Base-by-base conservation (phyloP, 2,329 filamentous ascomycete genomes). In the Apiospora saccharicola region DNA sequence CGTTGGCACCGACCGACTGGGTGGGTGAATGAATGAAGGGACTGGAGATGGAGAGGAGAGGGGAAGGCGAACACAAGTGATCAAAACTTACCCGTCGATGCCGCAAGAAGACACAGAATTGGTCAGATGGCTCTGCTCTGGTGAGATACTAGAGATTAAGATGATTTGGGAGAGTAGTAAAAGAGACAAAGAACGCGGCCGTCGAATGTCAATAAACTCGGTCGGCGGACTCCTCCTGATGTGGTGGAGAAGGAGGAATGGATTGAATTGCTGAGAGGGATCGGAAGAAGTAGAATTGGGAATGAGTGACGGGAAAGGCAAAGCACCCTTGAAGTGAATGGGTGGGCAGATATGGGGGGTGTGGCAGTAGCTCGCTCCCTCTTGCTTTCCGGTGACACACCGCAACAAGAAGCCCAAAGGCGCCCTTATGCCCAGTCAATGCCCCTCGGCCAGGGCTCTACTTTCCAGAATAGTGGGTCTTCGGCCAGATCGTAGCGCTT, bases 171-270 rank as follows among this genome's bases (percentile, higher is more conserved):
- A 64, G 57, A 64, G 57, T 64, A 12, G 57, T 37, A 64, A 30
- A 64, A 64, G 72, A 75, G 73, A 69, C 51, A 57, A 61, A 46
- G 49, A 43, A 75, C 72, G 73, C 74, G 71, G 71, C 74, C 72
- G 75, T 75, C 71, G 74, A 75, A 76, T 75, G 78, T 78, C 72
- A 74, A 76, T 73, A 70, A 73, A 74, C 74, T 30, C 34, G 46
- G 46, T 51, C 46, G 68, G 30, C 46, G 47, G 41, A 64, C 57
- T 64, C 57, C 57, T 64, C 34, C 57, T 37, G 57, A 30, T 41
- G 57, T 64, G 57, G 57, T 41, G 57, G 57, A 64, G 49, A 64
- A 64, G 57, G 13, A 64, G 57, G 57, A 64, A 64, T 64, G 57
- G 57, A 64, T 41, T 64, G 34, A 64, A 64, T 64, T 64, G 46